Conservation (phyloP, 2,329 filamentous ascomycete genomes). For the Colletotrichum echinochloae region DNA sequence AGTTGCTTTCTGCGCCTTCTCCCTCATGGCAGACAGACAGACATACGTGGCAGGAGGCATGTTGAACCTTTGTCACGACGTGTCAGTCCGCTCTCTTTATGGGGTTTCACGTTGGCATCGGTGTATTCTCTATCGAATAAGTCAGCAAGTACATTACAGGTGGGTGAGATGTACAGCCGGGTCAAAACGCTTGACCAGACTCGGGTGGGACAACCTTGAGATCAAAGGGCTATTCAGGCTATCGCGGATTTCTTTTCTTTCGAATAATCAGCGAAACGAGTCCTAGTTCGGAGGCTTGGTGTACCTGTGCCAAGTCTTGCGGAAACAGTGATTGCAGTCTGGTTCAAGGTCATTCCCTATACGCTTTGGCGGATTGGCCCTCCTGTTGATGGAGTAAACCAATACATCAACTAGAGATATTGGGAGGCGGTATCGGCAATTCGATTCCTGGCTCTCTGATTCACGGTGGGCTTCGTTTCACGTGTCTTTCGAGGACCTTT, state of each 20-base stretch:
- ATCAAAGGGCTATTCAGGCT: background rate
- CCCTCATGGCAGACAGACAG: no score
- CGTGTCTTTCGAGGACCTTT: background rate
- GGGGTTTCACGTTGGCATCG: no score
- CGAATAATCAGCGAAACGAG: background rate
- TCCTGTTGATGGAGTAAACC: background rate
- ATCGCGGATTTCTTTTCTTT: background rate
- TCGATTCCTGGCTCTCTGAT: background rate
- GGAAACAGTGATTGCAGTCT: background rate
- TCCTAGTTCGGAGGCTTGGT: background rate
- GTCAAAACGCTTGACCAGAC: background rate
- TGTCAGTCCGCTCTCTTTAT: no score
- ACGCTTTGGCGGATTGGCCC: background rate
- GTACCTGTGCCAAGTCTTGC: background rate
- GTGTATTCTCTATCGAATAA: no score
- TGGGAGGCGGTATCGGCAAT: no score
- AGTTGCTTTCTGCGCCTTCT: no score
- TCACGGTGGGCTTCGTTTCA: background rate
- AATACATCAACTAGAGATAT: no score
- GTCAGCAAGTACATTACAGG: no score
- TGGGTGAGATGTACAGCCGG: no score
- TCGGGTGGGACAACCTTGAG: background rate
- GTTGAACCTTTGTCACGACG: no score
- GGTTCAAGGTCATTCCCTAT: background rate
- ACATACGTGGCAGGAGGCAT: no score